These are phyloP conservation scores for Fusarium decemcellulare DNA, from an alignment of 2,329 filamentous ascomycete species.

Conservation along the genomic window DNA sequence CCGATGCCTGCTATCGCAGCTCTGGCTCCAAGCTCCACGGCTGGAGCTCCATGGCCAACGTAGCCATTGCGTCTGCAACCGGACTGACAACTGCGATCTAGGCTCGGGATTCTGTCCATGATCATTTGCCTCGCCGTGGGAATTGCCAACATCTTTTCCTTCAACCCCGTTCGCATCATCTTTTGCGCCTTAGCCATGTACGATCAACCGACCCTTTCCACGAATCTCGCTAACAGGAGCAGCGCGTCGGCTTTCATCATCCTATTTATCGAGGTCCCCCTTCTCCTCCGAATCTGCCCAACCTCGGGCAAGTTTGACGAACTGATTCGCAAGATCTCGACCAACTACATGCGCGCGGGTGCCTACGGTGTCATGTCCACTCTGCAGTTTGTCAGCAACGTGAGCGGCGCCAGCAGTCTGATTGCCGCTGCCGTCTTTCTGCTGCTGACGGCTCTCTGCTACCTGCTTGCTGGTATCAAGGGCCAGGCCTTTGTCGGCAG, in stretches of 20 bases:
- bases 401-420: slow-evolving; percentile 75
- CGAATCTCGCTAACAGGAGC: slow-evolving; percentile 16
- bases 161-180: slow-evolving; percentile 62
- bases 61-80: slow-evolving; percentile 9
- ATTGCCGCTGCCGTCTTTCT: slow-evolving; percentile 90
- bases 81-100: slow-evolving; percentile 49
- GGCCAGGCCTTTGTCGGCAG: slow-evolving; percentile 90
- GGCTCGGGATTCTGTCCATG: slow-evolving; percentile 80
- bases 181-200: slow-evolving; percentile 70
- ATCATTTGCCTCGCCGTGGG: slow-evolving; percentile 79
- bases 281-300: slow-evolving; percentile 97
- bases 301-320: slow-evolving; percentile 91
- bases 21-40: slow-evolving; percentile 15
- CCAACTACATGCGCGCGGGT: slow-evolving; percentile 95
- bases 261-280: slow-evolving; percentile 90
- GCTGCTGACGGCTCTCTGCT: slow-evolving; percentile 83
- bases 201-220: slow-evolving; percentile 46
- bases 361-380: slow-evolving; percentile 87
- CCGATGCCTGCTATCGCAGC: slow-evolving; percentile 4
- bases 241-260: slow-evolving; percentile 81
- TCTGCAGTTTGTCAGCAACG: slow-evolving; percentile 87
- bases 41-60: slow-evolving; percentile 17
- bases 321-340: slow-evolving; percentile 92
- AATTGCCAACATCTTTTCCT: slow-evolving; percentile 76
- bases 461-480: slow-evolving; percentile 83